Percentiles rank a stretch among this genome's conserved stretches.
phyloP scores from a whole-genome alignment of 768 basidiomycete species.

The Nevesoporus exiguus region DNA sequence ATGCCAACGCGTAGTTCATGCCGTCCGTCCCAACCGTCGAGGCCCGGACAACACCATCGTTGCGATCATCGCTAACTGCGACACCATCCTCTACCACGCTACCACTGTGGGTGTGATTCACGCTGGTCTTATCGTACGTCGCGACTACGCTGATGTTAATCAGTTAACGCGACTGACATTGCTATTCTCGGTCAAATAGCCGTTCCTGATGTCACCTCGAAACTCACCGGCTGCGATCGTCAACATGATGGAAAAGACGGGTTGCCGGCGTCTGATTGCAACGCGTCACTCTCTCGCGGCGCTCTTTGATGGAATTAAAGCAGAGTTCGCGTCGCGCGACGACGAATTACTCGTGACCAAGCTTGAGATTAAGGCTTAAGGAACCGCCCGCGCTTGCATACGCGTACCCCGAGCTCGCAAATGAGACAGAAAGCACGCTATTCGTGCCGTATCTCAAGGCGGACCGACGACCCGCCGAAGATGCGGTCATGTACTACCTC shows the following conservation, averaged over 20 bases:
- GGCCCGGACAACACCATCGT: slow-evolving; percentile 34
- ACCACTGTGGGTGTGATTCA: slow-evolving; percentile 33
- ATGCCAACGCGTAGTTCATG: slow-evolving; percentile 41
- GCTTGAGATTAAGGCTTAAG: slow-evolving; percentile 16
- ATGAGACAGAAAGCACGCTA: neutral
- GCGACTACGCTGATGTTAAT: neutral
- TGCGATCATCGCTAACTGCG: slow-evolving; percentile 37
- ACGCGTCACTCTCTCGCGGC: slow-evolving; percentile 28
- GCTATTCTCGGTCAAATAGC: slow-evolving; percentile 7
- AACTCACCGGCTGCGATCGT: slow-evolving; percentile 37
- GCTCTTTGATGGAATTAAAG: slow-evolving; percentile 30
- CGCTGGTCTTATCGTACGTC: neutral
- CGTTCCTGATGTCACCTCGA: slow-evolving; percentile 36
- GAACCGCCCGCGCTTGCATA: slow-evolving; percentile 12
- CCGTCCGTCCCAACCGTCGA: slow-evolving; percentile 34
- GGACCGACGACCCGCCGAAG: slow-evolving; percentile 1
- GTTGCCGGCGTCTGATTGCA: slow-evolving; percentile 38
- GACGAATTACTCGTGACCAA: neutral
- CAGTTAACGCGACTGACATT: neutral
- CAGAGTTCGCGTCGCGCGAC: slow-evolving; percentile 13
- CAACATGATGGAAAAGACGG: slow-evolving; percentile 35
- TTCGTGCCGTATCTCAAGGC: slow-evolving; percentile 14
- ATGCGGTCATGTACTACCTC: slow-evolving; percentile 33
- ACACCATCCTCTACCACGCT: slow-evolving; percentile 42
- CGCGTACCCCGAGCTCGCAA: slow-evolving; percentile 8